Conservation (phyloP, 352 stramenopile genomes). For the Phytopythium kandeliae region DNA sequence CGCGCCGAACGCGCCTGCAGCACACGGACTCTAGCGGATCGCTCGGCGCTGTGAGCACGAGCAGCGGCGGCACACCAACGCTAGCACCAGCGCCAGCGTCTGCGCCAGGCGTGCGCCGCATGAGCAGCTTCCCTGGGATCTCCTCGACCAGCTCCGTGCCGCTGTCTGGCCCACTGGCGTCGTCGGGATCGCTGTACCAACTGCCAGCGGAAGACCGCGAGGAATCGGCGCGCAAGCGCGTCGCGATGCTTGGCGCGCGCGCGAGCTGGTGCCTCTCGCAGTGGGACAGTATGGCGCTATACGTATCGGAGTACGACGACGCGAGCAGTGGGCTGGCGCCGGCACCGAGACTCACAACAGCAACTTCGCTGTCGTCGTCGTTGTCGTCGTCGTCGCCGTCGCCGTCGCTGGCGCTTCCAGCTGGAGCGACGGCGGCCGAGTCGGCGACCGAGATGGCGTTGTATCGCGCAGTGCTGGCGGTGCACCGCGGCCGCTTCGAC, state of each 20-base stretch:
- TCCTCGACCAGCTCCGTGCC: constrained; percentile 13
- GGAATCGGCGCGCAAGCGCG: constrained; percentile 45
- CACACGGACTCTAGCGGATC: constrained; percentile 5
- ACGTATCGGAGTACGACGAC: constrained; percentile 45
- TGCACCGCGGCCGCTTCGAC: constrained; percentile 93
- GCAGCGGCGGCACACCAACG: not conserved
- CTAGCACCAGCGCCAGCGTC: not conserved
- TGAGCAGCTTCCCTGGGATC: constrained; percentile 28
- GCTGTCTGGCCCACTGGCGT: not conserved
- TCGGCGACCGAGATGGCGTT: constrained; percentile 39
- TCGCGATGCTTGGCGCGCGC: constrained; percentile 76
- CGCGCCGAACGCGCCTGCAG: not conserved
- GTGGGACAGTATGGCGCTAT: constrained; percentile 81
- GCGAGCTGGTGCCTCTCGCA: constrained; percentile 82
- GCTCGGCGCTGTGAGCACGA: not conserved
- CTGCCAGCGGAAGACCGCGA: constrained; percentile 29
- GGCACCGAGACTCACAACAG: too few relatives aligned
- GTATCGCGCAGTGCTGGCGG: constrained; percentile 89
- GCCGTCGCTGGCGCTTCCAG: not conserved
- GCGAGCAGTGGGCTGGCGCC: not conserved
- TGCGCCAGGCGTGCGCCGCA: constrained; percentile 1
- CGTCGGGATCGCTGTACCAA: constrained; percentile 6
- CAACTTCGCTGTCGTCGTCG: not conserved
- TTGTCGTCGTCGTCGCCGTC: not conserved
- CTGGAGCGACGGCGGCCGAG: constrained; percentile 10